Evolutionary conservation across 73 alveolate species (phyloP).

Genomic region (Tetrahymena malaccensis): DNA sequence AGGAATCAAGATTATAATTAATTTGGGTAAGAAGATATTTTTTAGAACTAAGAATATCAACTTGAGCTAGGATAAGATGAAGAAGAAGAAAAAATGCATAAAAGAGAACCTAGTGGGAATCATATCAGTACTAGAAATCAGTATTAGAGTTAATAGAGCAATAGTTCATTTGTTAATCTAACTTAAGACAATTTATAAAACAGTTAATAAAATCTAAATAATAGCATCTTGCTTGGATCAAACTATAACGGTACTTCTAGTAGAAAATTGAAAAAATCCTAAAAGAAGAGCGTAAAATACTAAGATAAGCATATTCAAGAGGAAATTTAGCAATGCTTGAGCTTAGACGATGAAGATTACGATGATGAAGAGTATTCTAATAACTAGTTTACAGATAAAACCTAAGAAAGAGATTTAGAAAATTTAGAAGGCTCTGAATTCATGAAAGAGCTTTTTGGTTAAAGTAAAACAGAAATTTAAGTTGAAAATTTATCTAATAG

Average conservation of each 20-base stretch:
- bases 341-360: background rate
- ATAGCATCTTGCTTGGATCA: background rate
- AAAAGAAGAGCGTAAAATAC: background rate
- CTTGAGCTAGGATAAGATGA: background rate
- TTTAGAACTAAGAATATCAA: background rate
- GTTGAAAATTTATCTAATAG: background rate
- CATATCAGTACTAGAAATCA: background rate
- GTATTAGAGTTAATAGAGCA: background rate
- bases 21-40: background rate
- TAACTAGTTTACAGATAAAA: background rate
- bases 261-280: background rate
- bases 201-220: background rate
- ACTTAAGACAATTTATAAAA: background rate
- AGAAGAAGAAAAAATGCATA: background rate
- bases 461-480: background rate
- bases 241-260: background rate
- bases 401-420: background rate
- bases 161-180: background rate
- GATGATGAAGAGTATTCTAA: background rate
- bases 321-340: background rate
- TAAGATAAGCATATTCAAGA: background rate
- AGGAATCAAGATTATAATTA: background rate
- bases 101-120: background rate
- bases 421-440: background rate
- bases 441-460: background rate